A percentile compares a stretch with the other conserved stretches of the same genome.
Conservation (phyloP, 768 basidiomycete species). For the Tricholoma sp. region DNA sequence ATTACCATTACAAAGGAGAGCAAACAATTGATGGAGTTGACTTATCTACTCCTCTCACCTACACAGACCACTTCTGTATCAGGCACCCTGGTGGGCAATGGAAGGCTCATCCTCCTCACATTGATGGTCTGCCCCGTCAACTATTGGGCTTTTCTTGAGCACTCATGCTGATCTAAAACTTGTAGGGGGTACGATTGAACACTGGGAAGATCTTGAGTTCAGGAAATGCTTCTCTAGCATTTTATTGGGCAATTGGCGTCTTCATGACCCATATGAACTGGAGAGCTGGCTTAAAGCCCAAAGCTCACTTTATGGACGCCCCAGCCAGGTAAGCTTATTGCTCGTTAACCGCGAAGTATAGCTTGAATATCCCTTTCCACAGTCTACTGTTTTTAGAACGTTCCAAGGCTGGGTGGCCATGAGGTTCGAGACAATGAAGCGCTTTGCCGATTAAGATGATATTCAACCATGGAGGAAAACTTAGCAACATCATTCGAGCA, state of each 20-base stretch:
- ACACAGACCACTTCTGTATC: constrained; percentile 73
- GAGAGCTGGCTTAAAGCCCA: constrained; percentile 54
- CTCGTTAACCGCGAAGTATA: background rate
- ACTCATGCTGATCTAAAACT: background rate
- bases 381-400: constrained; percentile 50
- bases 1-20: constrained; percentile 48
- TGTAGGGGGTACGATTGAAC: constrained; percentile 67
- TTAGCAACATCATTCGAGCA: constrained; percentile 30
- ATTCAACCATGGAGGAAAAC: constrained; percentile 38
- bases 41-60: constrained; percentile 55
- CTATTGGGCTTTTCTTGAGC: background rate
- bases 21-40: constrained; percentile 49
- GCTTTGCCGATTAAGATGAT: constrained; percentile 31
- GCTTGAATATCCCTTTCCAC: constrained; percentile 2
- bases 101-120: constrained; percentile 39
- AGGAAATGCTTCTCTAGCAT: constrained; percentile 59
- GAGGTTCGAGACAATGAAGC: constrained; percentile 34
- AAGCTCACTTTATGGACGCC: constrained; percentile 57
- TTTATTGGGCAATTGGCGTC: constrained; percentile 54
- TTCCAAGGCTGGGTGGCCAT: constrained; percentile 80
- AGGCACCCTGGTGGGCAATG: constrained; percentile 61
- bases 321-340: constrained; percentile 36
- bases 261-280: constrained; percentile 65
- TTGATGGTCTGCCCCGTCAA: constrained; percentile 37
- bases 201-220: constrained; percentile 64